These are phyloP conservation scores for Pterocarpus macrocarpus DNA, from an alignment of 306 rosid genomes.

Conservation along the genomic window DNA sequence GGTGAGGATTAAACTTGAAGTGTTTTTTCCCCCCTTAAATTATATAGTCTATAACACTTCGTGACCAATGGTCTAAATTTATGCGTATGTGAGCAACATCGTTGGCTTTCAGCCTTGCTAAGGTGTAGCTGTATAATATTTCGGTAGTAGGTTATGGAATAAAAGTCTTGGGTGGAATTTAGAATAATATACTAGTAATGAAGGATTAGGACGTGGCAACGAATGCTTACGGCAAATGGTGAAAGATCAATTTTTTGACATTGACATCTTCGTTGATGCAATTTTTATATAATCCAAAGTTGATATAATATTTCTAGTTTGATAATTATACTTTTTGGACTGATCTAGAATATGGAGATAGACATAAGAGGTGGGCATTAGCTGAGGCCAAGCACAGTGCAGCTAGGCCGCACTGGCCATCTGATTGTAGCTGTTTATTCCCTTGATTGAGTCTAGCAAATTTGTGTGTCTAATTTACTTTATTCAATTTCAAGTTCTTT, in stretches of 20 bases:
- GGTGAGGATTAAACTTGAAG: not conserved
- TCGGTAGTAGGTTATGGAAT: not conserved
- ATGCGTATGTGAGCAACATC: not conserved
- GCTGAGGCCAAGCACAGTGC: not conserved
- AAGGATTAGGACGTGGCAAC: constrained; percentile 37
- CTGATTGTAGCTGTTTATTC: not conserved
- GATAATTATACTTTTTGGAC: not conserved
- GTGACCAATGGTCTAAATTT: not conserved
- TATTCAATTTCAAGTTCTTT: not conserved
- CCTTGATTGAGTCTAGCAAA: not conserved
- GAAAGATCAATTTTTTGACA: constrained; percentile 19
- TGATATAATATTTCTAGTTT: not conserved
- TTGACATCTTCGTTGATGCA: constrained; percentile 16
- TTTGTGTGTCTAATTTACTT: not conserved
- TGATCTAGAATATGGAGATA: not conserved
- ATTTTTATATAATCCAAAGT: not conserved
- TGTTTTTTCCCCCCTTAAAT: not conserved
- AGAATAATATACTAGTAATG: not conserved
- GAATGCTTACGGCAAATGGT: not conserved
- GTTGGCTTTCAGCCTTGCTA: not conserved
- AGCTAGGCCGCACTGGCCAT: not conserved
- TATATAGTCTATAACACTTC: not conserved
- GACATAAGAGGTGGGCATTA: not conserved
- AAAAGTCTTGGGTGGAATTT: not conserved
- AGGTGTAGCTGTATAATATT: not conserved